phyloP scores from a whole-genome alignment of 2,329 filamentous ascomycete species.

The Aspergillaceae sp. region DNA sequence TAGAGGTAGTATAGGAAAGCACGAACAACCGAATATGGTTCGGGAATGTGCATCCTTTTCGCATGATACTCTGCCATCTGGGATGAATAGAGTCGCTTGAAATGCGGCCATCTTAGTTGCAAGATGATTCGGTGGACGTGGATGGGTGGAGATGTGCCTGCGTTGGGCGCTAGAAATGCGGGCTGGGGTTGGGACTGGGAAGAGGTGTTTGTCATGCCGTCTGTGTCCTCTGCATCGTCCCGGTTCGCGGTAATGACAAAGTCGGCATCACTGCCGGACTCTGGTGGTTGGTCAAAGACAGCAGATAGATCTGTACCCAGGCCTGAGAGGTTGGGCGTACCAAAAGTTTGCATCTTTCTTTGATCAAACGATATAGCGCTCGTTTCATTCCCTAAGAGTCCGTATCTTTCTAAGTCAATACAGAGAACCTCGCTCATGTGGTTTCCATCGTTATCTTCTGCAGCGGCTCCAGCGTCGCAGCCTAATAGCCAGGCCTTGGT shows the following conservation, averaged over 20 bases:
- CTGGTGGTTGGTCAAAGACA: slow-evolving; percentile 78
- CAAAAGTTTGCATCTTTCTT: slow-evolving; percentile 41
- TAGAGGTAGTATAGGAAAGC: slow-evolving; percentile 96
- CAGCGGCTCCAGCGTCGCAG: slow-evolving; percentile 62
- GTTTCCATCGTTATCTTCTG: slow-evolving; percentile 69
- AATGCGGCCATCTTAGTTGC: slow-evolving; percentile 93
- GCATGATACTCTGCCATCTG: slow-evolving; percentile 98
- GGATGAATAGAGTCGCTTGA: slow-evolving; percentile 78
- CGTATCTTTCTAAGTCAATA: slow-evolving; percentile 85
- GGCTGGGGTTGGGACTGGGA: slow-evolving; percentile 20
- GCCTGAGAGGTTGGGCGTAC: slow-evolving; percentile 45
- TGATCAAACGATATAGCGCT: slow-evolving; percentile 46
- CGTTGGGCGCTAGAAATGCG: slow-evolving; percentile 26
- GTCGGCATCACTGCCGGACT: slow-evolving; percentile 77
- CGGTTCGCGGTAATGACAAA: slow-evolving; percentile 83
- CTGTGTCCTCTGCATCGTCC: slow-evolving; percentile 51
- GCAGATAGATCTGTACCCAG: slow-evolving; percentile 78
- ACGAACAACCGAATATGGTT: slow-evolving; percentile 87
- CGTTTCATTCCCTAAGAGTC: slow-evolving; percentile 73
- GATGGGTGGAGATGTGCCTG: slow-evolving; percentile 66
- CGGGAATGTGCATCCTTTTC: slow-evolving; percentile 94
- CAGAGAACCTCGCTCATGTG: slow-evolving; percentile 91
- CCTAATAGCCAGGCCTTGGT: slow-evolving; percentile 97
- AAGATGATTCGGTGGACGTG: slow-evolving; percentile 93
- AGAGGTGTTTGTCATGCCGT: slow-evolving; percentile 43